Conservation (phyloP, 129 eudicot genomes). For the Pulicaria dysenterica region DNA sequence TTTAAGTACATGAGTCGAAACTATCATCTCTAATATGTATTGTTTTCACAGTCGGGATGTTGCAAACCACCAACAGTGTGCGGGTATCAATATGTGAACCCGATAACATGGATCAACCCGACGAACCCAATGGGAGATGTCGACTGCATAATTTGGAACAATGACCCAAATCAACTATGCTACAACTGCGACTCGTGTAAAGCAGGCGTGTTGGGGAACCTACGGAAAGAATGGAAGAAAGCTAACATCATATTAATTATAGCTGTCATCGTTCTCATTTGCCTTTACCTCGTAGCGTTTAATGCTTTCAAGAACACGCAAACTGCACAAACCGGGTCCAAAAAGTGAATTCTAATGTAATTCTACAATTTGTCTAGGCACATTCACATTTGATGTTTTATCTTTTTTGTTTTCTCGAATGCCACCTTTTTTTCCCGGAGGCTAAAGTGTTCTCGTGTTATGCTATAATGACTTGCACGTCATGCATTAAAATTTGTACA, state of each 20-base stretch:
- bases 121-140: conserved; percentile 59
- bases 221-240: conserved; percentile 86
- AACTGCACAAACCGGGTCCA: conserved; percentile 47
- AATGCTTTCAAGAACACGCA: conserved; percentile 83
- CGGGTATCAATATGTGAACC: conserved; percentile 83
- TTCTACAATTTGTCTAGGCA: not conserved
- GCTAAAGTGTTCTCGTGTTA: conserved; percentile 1
- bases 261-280: conserved; percentile 67
- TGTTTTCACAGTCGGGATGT: conserved; percentile 69
- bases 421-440: conserved; percentile 4
- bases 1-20: too few relatives aligned
- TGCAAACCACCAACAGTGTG: conserved; percentile 94
- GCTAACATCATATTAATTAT: conserved; percentile 72
- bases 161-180: conserved; percentile 77
- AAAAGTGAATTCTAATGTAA: conserved; percentile 18
- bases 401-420: not conserved
- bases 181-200: conserved; percentile 86
- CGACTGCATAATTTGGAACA: conserved; percentile 84
- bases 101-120: conserved; percentile 77
- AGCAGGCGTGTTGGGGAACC: conserved; percentile 81
- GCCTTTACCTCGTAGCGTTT: conserved; percentile 81
- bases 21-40: not conserved
- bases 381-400: not conserved
- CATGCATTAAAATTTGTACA: conserved; percentile 17
- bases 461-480: conserved; percentile 31